Base-by-base conservation (phyloP, 2,329 filamentous ascomycete species). In the Aureobasidium melanogenum region DNA sequence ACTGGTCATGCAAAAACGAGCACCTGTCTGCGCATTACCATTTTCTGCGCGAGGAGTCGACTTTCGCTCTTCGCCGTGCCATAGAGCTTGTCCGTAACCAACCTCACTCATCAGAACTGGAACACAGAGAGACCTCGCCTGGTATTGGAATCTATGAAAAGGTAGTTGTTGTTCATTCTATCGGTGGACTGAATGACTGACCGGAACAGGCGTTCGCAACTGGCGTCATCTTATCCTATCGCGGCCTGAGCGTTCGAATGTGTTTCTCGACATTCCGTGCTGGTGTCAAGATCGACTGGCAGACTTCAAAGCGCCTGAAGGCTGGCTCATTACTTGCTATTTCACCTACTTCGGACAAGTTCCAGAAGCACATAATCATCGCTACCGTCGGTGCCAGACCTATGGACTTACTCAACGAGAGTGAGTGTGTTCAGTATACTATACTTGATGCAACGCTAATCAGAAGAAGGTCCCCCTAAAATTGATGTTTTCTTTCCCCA, bases 21-120 rank as follows among this genome's bases (percentile, higher is more conserved):
- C 96, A 96, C 62, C 76, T 96, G 0, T 77, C 83, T 34, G 81
- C 84, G 0, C 89, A 95, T 54, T 96, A 94, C 69, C 78, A 84
- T 3, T 80, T 96, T 1, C 78, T 91, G 8, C 82, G 91, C 2
- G 88, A 91, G 68, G 91, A 96, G 69, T 83, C 85, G 0, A 77
- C 89, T 3, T 82, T 87, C 14, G 81, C 86, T 0, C 77, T 96
- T 0, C 82, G 91, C 7, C 80, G 84, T 64, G 85, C 88, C 0
- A 80, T 96, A 0, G 74, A 76, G 0, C 73, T 79, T 14, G 81
- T 88, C 60, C 80, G 78, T 26, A 65, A 72, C 0, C 68, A 80
- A 7, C 84, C 86, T 0, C 64, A 69, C 0, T 84, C 84, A 73
- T 72, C 72, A 14, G 91, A 95, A 62, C 78, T 30, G 1, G 60